Base-by-base conservation (phyloP, 2,329 filamentous ascomycete genomes). In the Stagonosporopsis vannaccii region DNA sequence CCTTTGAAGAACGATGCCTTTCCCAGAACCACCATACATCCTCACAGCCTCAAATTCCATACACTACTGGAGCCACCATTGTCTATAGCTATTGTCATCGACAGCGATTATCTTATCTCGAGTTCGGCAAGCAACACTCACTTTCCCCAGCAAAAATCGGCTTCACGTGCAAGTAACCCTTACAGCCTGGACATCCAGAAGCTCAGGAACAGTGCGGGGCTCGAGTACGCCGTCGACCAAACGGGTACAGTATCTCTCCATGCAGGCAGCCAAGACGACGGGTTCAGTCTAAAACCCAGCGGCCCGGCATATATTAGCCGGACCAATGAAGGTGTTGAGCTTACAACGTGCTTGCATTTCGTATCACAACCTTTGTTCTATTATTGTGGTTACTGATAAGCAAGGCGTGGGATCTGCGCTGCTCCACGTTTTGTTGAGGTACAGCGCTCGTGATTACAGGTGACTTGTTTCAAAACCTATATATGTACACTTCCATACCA, bases 191-290 rank as follows among this genome's bases (percentile, higher is more conserved):
- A 19, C 33, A 45, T 26, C 6, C 40, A 41, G 26, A 20, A 19
- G 19, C 25, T 45, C 49, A 39, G 41, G 25, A 33, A 45, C 35
- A 39, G 40, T 45, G 45, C 45, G 46, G 52, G 46, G 52, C 40
- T 45, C 13, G 37, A 35, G 30, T 39, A 25, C 15, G 25, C 33
- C 20, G 19, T 9, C 6, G 11, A 33, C 26, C 15, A 20, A 40
- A n/a, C 1, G 17, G 36, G 26, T 19, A 35, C 50, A 53, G 43
- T 17, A 17, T 33, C 23, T 49, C 32, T 36, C 45, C 11, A 22
- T 20, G 19, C 17, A 25, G 19, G 19, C 13, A 36, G 39, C 52
- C 26, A 45, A 50, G 51, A 35, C 12, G 11, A 35, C 33, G 32
- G 25, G 22, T 40, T 26, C 19, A 17, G 25, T 49, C 44, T 17